These are phyloP conservation scores for Geranium brycei DNA, from an alignment of 345 rosid genomes.

Conservation along the genomic window DNA sequence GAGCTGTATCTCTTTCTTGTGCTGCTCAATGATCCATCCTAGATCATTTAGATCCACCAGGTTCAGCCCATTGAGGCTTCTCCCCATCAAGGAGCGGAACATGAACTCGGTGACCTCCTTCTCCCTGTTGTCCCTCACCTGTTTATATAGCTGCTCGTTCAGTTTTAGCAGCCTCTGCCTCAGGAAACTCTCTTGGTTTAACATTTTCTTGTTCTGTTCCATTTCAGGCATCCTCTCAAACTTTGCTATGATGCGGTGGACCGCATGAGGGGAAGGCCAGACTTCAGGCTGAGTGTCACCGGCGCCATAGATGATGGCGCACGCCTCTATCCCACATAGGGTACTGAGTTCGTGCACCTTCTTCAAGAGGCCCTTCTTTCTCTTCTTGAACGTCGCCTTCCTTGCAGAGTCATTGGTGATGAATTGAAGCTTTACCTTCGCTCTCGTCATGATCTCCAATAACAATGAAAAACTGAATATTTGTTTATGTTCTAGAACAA, in stretches of 20 bases:
- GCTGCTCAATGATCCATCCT: conserved; percentile 10
- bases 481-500: background rate
- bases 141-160: background rate
- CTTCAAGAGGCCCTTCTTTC: conserved; percentile 22
- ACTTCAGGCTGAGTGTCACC: conserved; percentile 14
- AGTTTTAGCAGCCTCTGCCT: background rate
- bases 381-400: conserved; percentile 17
- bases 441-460: conserved; percentile 13
- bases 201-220: conserved; percentile 22
- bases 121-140: background rate
- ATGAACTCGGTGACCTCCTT: conserved; percentile 6
- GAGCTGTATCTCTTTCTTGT: conserved; percentile 12
- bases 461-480: background rate
- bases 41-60: conserved; percentile 14
- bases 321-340: conserved; percentile 22
- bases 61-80: conserved; percentile 3
- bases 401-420: conserved; percentile 19
- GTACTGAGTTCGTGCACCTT: conserved; percentile 19
- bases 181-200: conserved; percentile 20
- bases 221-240: conserved; percentile 16
- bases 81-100: conserved; percentile 5
- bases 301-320: conserved; percentile 17
- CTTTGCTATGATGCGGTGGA: conserved; percentile 11
- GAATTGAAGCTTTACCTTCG: conserved; percentile 22
- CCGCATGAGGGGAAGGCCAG: conserved; percentile 19